phyloP scores from a whole-genome alignment of 495 filamentous ascomycete species.

The Trichoderma reesei region DNA sequence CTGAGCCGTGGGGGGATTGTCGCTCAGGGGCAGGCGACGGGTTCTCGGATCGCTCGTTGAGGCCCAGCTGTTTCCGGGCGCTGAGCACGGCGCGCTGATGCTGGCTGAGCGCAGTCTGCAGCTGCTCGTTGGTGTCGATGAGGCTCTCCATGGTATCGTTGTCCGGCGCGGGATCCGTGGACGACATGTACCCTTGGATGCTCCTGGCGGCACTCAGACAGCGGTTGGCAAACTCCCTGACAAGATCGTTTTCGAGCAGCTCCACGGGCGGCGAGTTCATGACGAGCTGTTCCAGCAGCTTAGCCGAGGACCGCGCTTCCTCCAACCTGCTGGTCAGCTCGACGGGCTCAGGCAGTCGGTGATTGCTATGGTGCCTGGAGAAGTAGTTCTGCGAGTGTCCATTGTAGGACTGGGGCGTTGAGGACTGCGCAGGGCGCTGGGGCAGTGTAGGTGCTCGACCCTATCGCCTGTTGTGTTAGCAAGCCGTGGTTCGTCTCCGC shows the following conservation, averaged over 20 bases:
- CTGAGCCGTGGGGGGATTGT: conserved; percentile 13
- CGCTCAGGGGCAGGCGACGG: conserved; percentile 13
- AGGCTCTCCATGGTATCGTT: conserved; percentile 85
- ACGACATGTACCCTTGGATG: conserved; percentile 75
- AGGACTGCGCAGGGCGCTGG: conserved; percentile 15
- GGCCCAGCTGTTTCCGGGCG: conserved; percentile 48
- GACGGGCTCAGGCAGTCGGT: conserved; percentile 56
- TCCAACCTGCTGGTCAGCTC: conserved; percentile 79
- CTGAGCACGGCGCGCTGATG: conserved; percentile 73
- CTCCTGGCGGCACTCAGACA: conserved; percentile 68
- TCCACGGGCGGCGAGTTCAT: conserved; percentile 71
- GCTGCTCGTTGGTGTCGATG: conserved; percentile 89
- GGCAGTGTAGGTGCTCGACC: conserved; percentile 3
- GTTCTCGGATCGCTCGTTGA: conserved; percentile 16
- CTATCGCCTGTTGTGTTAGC: background rate
- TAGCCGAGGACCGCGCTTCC: conserved; percentile 82
- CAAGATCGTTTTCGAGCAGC: conserved; percentile 69
- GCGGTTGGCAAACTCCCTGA: conserved; percentile 85
- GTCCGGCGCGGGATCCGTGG: conserved; percentile 69
- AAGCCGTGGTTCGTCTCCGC: too few relatives aligned
- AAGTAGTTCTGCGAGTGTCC: conserved; percentile 33
- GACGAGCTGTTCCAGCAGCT: conserved; percentile 80
- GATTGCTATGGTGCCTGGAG: conserved; percentile 29
- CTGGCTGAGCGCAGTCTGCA: conserved; percentile 64
- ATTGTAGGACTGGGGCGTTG: conserved; percentile 17